A percentile compares a stretch with the other conserved stretches of the same genome.
Evolutionary conservation across 257 asterid species (phyloP).

Genomic region (Echium plantagineum): DNA sequence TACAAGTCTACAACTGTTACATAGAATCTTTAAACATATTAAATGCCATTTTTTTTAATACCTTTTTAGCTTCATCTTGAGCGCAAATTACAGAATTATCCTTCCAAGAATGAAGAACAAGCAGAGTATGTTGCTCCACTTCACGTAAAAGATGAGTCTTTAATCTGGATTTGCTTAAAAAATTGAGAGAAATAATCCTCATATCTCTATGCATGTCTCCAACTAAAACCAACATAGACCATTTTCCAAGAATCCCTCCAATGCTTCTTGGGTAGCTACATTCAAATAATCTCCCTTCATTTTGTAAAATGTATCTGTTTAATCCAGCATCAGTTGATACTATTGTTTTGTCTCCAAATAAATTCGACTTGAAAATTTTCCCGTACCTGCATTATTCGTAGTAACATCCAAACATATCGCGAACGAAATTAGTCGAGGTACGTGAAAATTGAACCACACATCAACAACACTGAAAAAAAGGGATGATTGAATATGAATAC

Average conservation of each 20-base stretch:
- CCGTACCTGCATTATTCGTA: constrained; percentile 43
- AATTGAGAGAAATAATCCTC: constrained; percentile 74
- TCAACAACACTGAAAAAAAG: too few species aligned
- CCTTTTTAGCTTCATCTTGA: constrained; percentile 93
- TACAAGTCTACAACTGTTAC: not conserved
- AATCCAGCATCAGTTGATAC: constrained; percentile 87
- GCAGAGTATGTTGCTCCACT: constrained; percentile 63
- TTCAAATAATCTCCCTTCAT: constrained; percentile 75
- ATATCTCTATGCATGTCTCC: constrained; percentile 93
- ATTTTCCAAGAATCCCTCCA: constrained; percentile 90
- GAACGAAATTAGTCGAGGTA: too few species aligned
- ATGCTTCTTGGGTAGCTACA: constrained; percentile 90
- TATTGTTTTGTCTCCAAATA: constrained; percentile 70
- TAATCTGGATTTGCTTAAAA: constrained; percentile 65
- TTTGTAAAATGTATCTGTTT: constrained; percentile 59
- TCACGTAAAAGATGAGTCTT: constrained; percentile 54
- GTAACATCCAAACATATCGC: not conserved
- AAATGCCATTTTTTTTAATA: not conserved
- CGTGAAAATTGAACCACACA: too few species aligned
- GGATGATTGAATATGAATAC: constrained; percentile 16
- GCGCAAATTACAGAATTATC: constrained; percentile 44
- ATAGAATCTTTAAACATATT: not conserved
- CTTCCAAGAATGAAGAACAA: constrained; percentile 62
- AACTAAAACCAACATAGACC: constrained; percentile 89
- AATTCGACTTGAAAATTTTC: constrained; percentile 70